Percentiles rank a stretch among this genome's conserved stretches.
Evolutionary conservation across 148 eudicot species (phyloP).

Genomic region (Amaranthus palmeri): DNA sequence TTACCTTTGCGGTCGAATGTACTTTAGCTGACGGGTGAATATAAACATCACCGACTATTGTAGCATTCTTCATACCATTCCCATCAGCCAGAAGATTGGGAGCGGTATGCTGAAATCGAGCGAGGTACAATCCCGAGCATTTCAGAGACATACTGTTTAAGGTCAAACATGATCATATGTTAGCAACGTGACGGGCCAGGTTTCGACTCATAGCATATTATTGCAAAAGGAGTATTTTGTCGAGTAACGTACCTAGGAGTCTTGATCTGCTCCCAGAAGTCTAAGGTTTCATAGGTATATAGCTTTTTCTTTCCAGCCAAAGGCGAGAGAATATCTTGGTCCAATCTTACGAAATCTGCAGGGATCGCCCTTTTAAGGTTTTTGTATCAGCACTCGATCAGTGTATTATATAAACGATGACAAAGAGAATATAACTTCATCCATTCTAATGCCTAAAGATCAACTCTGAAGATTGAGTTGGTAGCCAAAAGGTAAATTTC

Average conservation of each 20-base stretch:
- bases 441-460: too few relatives aligned
- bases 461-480: too few relatives aligned
- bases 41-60: constrained; percentile 76
- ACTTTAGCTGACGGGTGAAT: constrained; percentile 96
- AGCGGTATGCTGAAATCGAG: constrained; percentile 42
- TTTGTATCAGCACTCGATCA: constrained; percentile 26
- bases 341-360: constrained; percentile 44
- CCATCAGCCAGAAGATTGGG: constrained; percentile 72
- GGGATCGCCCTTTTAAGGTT: constrained; percentile 53
- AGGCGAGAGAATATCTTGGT: constrained; percentile 93
- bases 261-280: constrained; percentile 95
- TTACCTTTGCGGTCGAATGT: constrained; percentile 93
- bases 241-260: constrained; percentile 59
- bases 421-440: background rate
- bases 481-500: too few relatives aligned
- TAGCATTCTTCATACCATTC: constrained; percentile 59
- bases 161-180: constrained; percentile 9
- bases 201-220: background rate
- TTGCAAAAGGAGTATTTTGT: constrained; percentile 8
- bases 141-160: constrained; percentile 79
- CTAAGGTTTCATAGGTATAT: constrained; percentile 75
- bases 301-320: constrained; percentile 88
- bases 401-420: constrained; percentile 1
- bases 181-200: constrained; percentile 6
- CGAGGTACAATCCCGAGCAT: constrained; percentile 83